phyloP scores from a whole-genome alignment of 805 yeast genomes.

The Wickerhamiella bombiphila region DNA sequence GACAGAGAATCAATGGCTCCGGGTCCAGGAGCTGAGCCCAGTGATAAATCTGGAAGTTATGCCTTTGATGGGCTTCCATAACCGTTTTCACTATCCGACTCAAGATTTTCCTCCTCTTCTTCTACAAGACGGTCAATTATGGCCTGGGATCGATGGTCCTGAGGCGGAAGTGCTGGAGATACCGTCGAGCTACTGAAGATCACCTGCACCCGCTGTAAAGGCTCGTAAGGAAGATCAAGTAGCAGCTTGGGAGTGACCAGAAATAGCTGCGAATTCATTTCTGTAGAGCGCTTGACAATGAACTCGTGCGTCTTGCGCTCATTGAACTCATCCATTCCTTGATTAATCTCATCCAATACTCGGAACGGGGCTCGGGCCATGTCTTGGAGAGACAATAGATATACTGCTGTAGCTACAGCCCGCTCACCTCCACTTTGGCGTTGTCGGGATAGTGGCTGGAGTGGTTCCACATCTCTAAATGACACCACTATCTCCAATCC shows the following conservation, averaged over 20 bases:
- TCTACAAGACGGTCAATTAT: too few species aligned
- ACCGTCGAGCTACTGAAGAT: constrained; percentile 39
- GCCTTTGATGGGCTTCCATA: too few species aligned
- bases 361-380: constrained; percentile 80
- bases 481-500: constrained; percentile 68
- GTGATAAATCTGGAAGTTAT: too few species aligned
- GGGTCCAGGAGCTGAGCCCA: too few species aligned
- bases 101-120: too few species aligned
- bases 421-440: constrained; percentile 97
- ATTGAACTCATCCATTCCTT: constrained; percentile 94
- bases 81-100: too few species aligned
- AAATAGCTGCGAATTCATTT: constrained; percentile 47
- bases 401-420: constrained; percentile 86
- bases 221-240: constrained; percentile 61
- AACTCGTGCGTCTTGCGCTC: constrained; percentile 76
- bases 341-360: constrained; percentile 95
- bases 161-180: background rate
- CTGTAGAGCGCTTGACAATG: constrained; percentile 76
- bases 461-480: constrained; percentile 63
- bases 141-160: too few species aligned
- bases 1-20: too few species aligned
- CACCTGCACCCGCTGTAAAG: constrained; percentile 72
- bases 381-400: constrained; percentile 80
- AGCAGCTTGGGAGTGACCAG: constrained; percentile 84
- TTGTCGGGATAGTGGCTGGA: constrained; percentile 62